Conservation (phyloP, 2,329 filamentous ascomycete genomes). For the Akanthomyces lecanii region DNA sequence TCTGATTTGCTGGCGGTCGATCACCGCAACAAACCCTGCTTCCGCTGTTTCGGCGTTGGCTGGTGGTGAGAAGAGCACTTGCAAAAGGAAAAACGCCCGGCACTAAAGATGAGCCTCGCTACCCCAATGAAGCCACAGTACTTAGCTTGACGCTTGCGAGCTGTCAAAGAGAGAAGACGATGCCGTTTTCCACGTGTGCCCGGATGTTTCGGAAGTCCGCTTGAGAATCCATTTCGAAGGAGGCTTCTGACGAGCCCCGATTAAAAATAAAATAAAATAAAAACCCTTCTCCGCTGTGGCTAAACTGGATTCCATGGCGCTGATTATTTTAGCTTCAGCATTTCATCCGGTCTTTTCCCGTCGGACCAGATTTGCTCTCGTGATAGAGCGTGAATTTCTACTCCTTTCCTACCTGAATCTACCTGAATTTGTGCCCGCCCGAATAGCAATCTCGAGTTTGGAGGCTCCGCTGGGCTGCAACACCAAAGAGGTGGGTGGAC, state of each 20-base stretch:
- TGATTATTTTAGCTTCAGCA: neutral
- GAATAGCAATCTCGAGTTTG: too few relatives aligned
- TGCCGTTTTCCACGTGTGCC: neutral
- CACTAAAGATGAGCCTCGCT: too few relatives aligned
- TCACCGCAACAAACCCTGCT: neutral
- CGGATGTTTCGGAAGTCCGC: neutral
- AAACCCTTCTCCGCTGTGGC: neutral
- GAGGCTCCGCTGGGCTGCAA: too few relatives aligned
- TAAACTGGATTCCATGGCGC: neutral
- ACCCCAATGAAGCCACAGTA: too few relatives aligned
- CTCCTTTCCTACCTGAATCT: too few relatives aligned
- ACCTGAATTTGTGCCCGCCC: too few relatives aligned
- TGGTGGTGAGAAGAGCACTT: too few relatives aligned
- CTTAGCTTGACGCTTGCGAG: too few relatives aligned
- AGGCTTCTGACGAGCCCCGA: neutral
- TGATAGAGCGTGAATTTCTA: too few relatives aligned
- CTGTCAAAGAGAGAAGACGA: neutral
- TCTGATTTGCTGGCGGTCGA: constrained; percentile 11
- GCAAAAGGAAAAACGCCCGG: too few relatives aligned
- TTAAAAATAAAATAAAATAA: neutral
- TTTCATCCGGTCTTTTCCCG: constrained; percentile 5
- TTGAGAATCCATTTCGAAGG: neutral
- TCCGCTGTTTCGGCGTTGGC: neutral
- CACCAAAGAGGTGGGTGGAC: neutral
- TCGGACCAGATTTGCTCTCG: neutral